A percentile compares a stretch with the other conserved stretches of the same genome.
Conservation (phyloP, 306 rosid genomes). For the Luffa aegyptiaca region DNA sequence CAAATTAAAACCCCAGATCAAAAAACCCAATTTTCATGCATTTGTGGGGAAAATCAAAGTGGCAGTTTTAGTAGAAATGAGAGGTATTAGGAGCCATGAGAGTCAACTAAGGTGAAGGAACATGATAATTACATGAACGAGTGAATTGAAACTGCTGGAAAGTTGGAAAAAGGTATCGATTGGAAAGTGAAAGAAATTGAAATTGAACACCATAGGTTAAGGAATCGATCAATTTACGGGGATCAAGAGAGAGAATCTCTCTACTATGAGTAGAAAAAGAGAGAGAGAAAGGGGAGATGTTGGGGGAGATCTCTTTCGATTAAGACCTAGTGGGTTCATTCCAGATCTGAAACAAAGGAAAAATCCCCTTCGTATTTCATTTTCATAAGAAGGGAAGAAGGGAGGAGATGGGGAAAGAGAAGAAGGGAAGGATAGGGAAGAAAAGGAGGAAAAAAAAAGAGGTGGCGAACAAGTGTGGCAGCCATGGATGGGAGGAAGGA, state of each 20-base stretch:
- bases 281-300: not conserved
- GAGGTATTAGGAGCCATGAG: too few species aligned
- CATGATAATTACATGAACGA: not conserved
- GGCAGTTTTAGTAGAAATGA: not conserved
- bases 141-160: constrained; percentile 4
- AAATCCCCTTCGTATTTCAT: too few species aligned
- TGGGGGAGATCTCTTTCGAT: too few species aligned
- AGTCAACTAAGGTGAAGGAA: not conserved
- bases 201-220: not conserved
- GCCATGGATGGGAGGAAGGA: too few species aligned
- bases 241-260: not conserved
- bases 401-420: too few species aligned
- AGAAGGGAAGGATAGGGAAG: too few species aligned
- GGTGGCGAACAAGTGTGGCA: too few species aligned
- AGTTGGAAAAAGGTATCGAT: not conserved
- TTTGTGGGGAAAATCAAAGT: not conserved
- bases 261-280: not conserved
- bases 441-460: too few species aligned
- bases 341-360: too few species aligned
- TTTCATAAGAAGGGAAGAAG: too few species aligned
- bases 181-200: not conserved
- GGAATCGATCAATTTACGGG: not conserved
- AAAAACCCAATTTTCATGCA: constrained; percentile 7
- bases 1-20: not conserved
- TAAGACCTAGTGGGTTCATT: too few species aligned